These are phyloP conservation scores for Alternaria viburni DNA, from an alignment of 2,329 filamentous ascomycete genomes.

Conservation along the genomic window DNA sequence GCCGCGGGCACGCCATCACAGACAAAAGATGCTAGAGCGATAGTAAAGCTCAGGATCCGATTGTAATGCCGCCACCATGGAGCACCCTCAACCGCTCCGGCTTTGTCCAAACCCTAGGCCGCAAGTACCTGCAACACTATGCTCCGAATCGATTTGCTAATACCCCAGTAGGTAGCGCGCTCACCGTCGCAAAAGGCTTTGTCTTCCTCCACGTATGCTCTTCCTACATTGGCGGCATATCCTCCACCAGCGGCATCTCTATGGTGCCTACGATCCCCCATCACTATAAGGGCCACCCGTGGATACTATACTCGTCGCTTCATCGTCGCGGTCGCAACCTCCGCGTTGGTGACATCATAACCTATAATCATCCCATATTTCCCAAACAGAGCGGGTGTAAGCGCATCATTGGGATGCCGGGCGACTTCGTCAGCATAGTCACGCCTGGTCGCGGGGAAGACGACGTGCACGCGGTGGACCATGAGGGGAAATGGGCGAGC, in stretches of 20 bases:
- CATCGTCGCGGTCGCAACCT: slow-evolving; percentile 64
- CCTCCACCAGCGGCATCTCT: slow-evolving; percentile 72
- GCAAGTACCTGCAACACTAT: neutral
- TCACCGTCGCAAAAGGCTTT: slow-evolving; percentile 20
- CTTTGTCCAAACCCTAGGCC: slow-evolving; percentile 1
- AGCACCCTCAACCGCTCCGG: slow-evolving; percentile 17
- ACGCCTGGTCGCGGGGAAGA: slow-evolving; percentile 57
- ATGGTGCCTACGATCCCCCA: slow-evolving; percentile 83
- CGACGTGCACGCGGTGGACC: slow-evolving; percentile 28
- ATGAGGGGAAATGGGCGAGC: slow-evolving; percentile 34
- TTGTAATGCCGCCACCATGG: slow-evolving; percentile 31
- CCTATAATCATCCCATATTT: slow-evolving; percentile 74
- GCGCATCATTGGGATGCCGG: slow-evolving; percentile 65
- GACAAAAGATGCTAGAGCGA: slow-evolving; percentile 18
- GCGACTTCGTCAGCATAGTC: slow-evolving; percentile 74
- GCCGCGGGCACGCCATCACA: neutral
- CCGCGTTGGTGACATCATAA: slow-evolving; percentile 82
- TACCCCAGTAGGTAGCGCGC: slow-evolving; percentile 9
- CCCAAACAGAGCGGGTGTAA: slow-evolving; percentile 71
- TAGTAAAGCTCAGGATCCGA: slow-evolving; percentile 12
- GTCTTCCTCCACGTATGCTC: slow-evolving; percentile 45
- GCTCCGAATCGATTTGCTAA: slow-evolving; percentile 4
- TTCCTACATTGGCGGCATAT: slow-evolving; percentile 66
- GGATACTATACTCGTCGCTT: slow-evolving; percentile 34
- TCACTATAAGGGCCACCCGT: slow-evolving; percentile 18